Evolutionary conservation across 1,284 basidiomycete genomes (phyloP), one percentile per base, ranked within the genome.

Genomic region (Cryptococcus deneoformans): DNA sequence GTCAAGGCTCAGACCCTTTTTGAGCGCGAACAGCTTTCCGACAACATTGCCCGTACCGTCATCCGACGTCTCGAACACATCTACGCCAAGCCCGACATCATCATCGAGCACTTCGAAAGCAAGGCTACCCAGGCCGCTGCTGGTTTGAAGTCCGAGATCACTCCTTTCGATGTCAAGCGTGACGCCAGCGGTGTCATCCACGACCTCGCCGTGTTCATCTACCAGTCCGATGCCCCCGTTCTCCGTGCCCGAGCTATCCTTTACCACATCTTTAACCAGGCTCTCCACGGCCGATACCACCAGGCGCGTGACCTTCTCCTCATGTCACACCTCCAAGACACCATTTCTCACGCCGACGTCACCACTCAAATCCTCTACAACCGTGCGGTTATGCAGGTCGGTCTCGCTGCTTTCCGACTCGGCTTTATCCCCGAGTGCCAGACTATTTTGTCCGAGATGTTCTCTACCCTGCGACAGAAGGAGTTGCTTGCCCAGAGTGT

Each of bases 351-450:
- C 46, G 92, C 95, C 61, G 96, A 99, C 71, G 93, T 98, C 54
- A 87, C 88, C 24, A 99, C 96, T 0, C 96, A 99, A 80, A 98
- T 99, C 70, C 82, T 99, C 49, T 99, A 96, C 82, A 99, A 99
- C 79, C 89, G 96, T 46, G 92, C 93, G 8, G 87, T 99, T 52
- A 95, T 99, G 47, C 96, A 99, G 78, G 86, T 99, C 56, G 96
- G 96, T 46, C 83, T 99, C 36, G 94, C 92, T 66, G 96, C 96
- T 3, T 99, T 99, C 86, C 87, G 96, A 53, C 87, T 86, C 57
- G 96, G 96, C 34, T 83, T 95, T 67, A 95, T 99, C 77, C 88
- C 88, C 73, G 96, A 99, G 79, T 86, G 92, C 14, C 96, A 98
- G 72, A 83, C 87, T 24, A 96, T 89, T 40, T 82, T 99, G 20